A percentile compares a stretch with the other conserved stretches of the same genome.
These are phyloP conservation scores for Pisolithus thermaeus DNA, from an alignment of 1,284 basidiomycete genomes.

Conservation along the genomic window DNA sequence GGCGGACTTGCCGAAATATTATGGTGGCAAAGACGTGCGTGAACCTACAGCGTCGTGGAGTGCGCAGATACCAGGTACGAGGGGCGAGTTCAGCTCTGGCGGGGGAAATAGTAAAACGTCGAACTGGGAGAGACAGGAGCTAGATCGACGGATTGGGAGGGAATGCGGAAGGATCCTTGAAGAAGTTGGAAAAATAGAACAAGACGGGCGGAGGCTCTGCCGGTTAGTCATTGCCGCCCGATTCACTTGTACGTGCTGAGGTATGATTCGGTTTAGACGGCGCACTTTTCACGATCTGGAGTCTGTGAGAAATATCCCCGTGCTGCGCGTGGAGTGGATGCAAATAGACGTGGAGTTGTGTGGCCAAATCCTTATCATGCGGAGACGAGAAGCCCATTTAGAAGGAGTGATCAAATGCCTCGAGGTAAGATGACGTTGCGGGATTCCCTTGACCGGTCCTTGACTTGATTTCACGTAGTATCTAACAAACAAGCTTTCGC, in stretches of 20 bases:
- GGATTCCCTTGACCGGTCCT: not conserved
- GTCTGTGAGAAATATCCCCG: conserved; percentile 37
- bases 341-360: conserved; percentile 72
- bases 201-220: conserved; percentile 7
- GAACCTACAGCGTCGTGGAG: not conserved
- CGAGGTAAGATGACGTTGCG: conserved; percentile 21
- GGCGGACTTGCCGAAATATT: conserved; percentile 11
- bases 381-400: conserved; percentile 54
- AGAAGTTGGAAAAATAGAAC: conserved; percentile 1
- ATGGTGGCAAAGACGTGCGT: not conserved
- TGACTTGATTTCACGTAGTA: conserved; percentile 29
- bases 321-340: conserved; percentile 58
- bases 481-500: conserved; percentile 46
- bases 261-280: conserved; percentile 32
- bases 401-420: conserved; percentile 37
- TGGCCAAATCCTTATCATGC: conserved; percentile 64
- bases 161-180: conserved; percentile 17
- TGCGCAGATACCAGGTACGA: not conserved
- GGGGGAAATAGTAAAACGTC: conserved; percentile 33
- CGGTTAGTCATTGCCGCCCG: conserved; percentile 12
- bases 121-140: conserved; percentile 47
- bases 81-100: conserved; percentile 5
- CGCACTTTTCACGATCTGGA: conserved; percentile 58
- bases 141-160: conserved; percentile 16
- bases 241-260: not conserved